Percentiles rank a stretch among this genome's conserved stretches.
Evolutionary conservation across 75 land plant genomes (phyloP).

Genomic region (Cryptomeria japonica): DNA sequence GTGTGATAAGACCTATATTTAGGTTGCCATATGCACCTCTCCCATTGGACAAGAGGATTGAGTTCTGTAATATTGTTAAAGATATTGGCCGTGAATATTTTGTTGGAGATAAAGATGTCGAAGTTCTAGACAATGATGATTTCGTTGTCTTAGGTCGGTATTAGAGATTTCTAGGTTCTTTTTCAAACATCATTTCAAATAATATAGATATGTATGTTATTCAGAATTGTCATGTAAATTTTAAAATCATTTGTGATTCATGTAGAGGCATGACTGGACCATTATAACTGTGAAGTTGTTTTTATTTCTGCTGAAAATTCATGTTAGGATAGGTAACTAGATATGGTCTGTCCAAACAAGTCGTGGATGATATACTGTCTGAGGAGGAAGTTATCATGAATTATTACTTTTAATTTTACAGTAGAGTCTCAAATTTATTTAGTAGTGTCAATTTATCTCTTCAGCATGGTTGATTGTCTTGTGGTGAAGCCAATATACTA

Average conservation of each 20-base stretch:
- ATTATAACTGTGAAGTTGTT: not conserved
- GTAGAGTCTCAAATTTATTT: not conserved
- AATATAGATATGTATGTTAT: not conserved
- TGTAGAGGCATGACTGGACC: not conserved
- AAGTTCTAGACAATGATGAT: constrained; percentile 69
- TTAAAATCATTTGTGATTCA: not conserved
- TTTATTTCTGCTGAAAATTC: not conserved
- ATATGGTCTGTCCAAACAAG: not conserved
- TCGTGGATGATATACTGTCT: not conserved
- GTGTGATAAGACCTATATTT: constrained; percentile 75
- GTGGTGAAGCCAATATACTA: not conserved
- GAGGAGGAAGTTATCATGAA: not conserved
- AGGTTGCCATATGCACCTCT: constrained; percentile 79
- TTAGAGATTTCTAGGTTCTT: constrained; percentile 11
- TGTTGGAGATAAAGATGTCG: constrained; percentile 69
- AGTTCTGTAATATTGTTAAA: constrained; percentile 66
- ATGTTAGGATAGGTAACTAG: not conserved
- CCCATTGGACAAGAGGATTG: constrained; percentile 43
- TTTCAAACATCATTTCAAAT: not conserved
- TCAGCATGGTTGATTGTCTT: not conserved
- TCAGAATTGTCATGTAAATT: not conserved
- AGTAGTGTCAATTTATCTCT: not conserved
- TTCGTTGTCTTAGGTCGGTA: constrained; percentile 66
- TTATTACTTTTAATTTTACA: not conserved
- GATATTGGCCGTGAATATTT: constrained; percentile 74